Evolutionary conservation across 2,329 filamentous ascomycete genomes (phyloP), one percentile per base, ranked within the genome.

Genomic region (Fusarium annulatum): DNA sequence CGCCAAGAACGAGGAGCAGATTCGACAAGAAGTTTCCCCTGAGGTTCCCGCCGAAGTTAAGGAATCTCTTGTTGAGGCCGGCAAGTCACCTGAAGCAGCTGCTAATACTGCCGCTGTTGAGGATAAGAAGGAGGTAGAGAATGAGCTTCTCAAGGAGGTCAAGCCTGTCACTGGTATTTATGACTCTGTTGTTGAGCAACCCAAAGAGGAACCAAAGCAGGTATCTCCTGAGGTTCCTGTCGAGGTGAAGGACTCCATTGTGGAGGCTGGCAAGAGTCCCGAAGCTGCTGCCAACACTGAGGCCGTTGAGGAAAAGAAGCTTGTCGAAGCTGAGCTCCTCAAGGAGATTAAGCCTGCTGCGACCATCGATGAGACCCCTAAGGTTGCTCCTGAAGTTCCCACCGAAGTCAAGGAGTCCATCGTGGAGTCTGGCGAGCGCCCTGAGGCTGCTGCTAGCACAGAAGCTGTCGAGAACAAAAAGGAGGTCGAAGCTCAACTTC

Each of bases 391-490:
- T 48, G 83, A 86, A 69, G 88, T 90, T 7, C 89, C 89, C 55
- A 78, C 80, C 38, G 85, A 88, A 74, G 89, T 91, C 33, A 88
- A 88, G 81, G 84, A 89, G 73, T 90, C 88, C 18, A 88, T 90
- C 51, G 80, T 82, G 42, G 85, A 88, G 77, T 87, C 92, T 19
- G 88, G 90, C 58, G 81, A 87, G 77, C 86, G 85, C 70, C 92
- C 93, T 11, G 94, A 96, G 83, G 94, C 94, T 38, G 89, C 93
- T 48, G 88, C 88, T 61, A 92, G 90, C 81, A 84, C 89, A 4
- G 86, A 87, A 68, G 92, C 91, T 33, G 93, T 96, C 7, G 84
- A 88, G 69, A 93, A 95, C 78, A 96, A 96, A 88, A 90, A 89
- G 80, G 87, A 86, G 16, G 86, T 95, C 14, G 94, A 97, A 84